A percentile compares a stretch with the other conserved stretches of the same genome.
Conservation (phyloP, 2,329 filamentous ascomycete genomes). For the Neoascochyta sp. region DNA sequence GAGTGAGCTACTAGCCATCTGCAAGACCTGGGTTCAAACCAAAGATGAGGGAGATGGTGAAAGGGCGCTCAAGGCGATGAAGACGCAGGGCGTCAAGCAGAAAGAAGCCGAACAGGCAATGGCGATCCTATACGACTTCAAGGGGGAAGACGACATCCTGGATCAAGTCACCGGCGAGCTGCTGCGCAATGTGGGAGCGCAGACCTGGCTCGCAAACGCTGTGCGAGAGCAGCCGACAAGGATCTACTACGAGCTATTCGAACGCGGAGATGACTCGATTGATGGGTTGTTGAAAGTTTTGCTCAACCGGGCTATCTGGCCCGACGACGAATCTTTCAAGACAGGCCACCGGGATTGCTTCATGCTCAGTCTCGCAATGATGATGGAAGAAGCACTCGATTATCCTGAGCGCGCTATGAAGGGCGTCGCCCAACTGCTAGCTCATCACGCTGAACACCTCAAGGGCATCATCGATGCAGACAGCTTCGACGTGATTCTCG, state of each 20-base stretch:
- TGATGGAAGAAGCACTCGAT: constrained; percentile 88
- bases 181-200: constrained; percentile 36
- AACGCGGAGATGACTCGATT: constrained; percentile 46
- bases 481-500: constrained; percentile 79
- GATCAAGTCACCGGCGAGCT: constrained; percentile 41
- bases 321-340: constrained; percentile 43
- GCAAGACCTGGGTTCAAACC: constrained; percentile 34
- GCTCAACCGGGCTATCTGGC: constrained; percentile 44
- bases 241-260: constrained; percentile 44
- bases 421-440: constrained; percentile 57
- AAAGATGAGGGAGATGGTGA: constrained; percentile 41
- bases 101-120: constrained; percentile 41
- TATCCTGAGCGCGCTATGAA: constrained; percentile 59
- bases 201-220: constrained; percentile 38
- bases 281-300: constrained; percentile 43
- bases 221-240: constrained; percentile 40
- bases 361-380: constrained; percentile 74
- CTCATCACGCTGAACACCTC: constrained; percentile 51
- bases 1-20: constrained; percentile 32
- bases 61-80: constrained; percentile 32
- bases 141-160: constrained; percentile 41
- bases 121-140: constrained; percentile 42
- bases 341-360: constrained; percentile 57
- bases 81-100: constrained; percentile 29
- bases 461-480: constrained; percentile 66